Conservation (phyloP, 768 basidiomycete species). For the Rhodotorula toruloides region DNA sequence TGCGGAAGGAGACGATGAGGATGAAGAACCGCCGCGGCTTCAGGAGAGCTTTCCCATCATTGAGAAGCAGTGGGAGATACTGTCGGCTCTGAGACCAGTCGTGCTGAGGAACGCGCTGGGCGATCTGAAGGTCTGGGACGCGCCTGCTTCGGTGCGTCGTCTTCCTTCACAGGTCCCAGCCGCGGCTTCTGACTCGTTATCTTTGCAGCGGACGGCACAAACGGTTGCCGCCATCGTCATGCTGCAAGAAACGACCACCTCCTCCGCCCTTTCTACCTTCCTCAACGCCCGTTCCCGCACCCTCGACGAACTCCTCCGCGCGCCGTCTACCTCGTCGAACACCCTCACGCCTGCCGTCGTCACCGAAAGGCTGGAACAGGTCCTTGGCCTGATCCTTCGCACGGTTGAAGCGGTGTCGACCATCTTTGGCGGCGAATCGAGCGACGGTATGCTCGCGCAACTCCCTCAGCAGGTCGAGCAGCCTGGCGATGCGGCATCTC, state of each 20-base stretch:
- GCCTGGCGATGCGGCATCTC: neutral
- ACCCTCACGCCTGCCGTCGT: neutral
- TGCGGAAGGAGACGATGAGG: constrained; percentile 7
- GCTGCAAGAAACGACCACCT: constrained; percentile 22
- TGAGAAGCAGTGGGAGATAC: constrained; percentile 38
- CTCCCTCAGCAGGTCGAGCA: constrained; percentile 21
- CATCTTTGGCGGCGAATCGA: constrained; percentile 8
- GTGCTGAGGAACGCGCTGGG: constrained; percentile 23
- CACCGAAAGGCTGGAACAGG: neutral
- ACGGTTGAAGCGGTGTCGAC: constrained; percentile 25
- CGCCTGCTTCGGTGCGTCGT: neutral
- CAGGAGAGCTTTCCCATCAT: constrained; percentile 40
- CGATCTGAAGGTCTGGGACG: constrained; percentile 7
- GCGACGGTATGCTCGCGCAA: constrained; percentile 12
- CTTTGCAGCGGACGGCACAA: constrained; percentile 17
- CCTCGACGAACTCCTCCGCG: constrained; percentile 21
- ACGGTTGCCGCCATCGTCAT: constrained; percentile 31
- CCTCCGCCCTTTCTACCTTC: constrained; percentile 18
- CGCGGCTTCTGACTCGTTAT: neutral
- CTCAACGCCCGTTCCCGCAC: constrained; percentile 21
- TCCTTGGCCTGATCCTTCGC: constrained; percentile 23
- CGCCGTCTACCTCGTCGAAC: constrained; percentile 1
- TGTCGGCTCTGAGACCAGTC: constrained; percentile 21
- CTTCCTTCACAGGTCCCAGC: neutral
- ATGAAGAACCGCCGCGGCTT: neutral